Conservation (phyloP, 2,329 filamentous ascomycete species). For the Ceratocystis papillata region DNA sequence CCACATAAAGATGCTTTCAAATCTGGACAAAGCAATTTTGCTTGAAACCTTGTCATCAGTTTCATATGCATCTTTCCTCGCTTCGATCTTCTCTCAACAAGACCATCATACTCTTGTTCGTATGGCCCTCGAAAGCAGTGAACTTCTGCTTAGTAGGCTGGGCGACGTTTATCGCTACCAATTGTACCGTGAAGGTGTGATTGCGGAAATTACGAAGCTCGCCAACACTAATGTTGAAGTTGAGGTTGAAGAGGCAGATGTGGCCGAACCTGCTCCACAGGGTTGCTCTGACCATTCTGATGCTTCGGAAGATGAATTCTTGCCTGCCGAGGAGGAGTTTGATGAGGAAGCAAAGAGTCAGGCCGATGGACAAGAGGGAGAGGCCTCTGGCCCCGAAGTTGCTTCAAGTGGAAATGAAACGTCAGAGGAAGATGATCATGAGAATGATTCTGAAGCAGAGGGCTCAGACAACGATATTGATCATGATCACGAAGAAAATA, state of each 20-base stretch:
- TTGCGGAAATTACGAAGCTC: constrained; percentile 77
- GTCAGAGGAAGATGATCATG: constrained; percentile 8
- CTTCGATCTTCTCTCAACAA: constrained; percentile 88
- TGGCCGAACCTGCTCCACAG: constrained; percentile 25
- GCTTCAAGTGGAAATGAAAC: constrained; percentile 10
- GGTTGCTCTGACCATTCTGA: constrained; percentile 24
- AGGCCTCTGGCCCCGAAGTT: constrained; percentile 1
- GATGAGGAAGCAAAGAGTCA: constrained; percentile 24
- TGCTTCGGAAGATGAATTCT: constrained; percentile 30
- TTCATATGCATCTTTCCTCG: constrained; percentile 89
- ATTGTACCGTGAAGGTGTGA: constrained; percentile 92
- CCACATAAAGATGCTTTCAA: constrained; percentile 97
- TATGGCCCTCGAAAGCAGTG: constrained; percentile 76
- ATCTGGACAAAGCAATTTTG: constrained; percentile 75
- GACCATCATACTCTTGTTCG: constrained; percentile 83
- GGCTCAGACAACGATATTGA: constrained; percentile 21
- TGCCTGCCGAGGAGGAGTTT: constrained; percentile 28
- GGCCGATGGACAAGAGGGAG: constrained; percentile 27
- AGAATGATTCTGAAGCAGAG: constrained; percentile 7
- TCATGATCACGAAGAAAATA: constrained; percentile 30
- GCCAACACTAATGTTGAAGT: constrained; percentile 35
- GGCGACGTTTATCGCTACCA: constrained; percentile 88
- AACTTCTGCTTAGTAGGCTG: constrained; percentile 72
- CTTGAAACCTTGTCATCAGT: constrained; percentile 77
- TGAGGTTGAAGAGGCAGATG: constrained; percentile 28